Conservation (phyloP, 805 yeast genomes). For the Torulaspora delbrueckii region DNA sequence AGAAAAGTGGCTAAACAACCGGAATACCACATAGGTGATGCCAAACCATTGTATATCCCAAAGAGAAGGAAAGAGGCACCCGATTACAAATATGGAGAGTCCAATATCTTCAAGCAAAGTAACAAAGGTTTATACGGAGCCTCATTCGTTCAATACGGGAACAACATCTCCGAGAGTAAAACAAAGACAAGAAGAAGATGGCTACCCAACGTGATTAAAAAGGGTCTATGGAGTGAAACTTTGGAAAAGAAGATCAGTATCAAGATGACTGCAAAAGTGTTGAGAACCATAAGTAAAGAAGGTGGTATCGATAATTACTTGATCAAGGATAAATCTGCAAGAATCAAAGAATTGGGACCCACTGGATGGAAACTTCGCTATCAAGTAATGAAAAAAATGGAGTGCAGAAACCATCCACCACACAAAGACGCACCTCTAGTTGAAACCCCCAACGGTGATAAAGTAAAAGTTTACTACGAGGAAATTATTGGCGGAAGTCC, state of each 20-base stretch:
- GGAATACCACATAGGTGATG: slow-evolving; percentile 50
- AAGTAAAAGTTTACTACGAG: slow-evolving; percentile 45
- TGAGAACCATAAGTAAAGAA: slow-evolving; percentile 82
- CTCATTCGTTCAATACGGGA: slow-evolving; percentile 68
- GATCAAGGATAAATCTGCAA: slow-evolving; percentile 78
- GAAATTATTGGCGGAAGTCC: slow-evolving; percentile 42
- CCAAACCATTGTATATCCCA: slow-evolving; percentile 46
- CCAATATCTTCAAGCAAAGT: slow-evolving; percentile 73
- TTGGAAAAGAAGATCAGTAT: slow-evolving; percentile 53
- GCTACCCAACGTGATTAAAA: slow-evolving; percentile 73
- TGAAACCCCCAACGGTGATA: slow-evolving; percentile 31
- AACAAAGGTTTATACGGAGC: slow-evolving; percentile 92
- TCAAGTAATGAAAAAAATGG: slow-evolving; percentile 50
- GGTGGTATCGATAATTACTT: slow-evolving; percentile 93
- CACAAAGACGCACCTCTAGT: slow-evolving; percentile 37
- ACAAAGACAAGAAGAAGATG: slow-evolving; percentile 72
- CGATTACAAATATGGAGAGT: slow-evolving; percentile 72
- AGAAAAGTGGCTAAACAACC: slow-evolving; percentile 44
- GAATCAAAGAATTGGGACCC: slow-evolving; percentile 89
- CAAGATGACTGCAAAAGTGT: slow-evolving; percentile 70
- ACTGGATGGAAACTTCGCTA: slow-evolving; percentile 88
- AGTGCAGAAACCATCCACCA: slow-evolving; percentile 38
- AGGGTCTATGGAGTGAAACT: slow-evolving; percentile 80
- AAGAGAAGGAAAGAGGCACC: slow-evolving; percentile 46
- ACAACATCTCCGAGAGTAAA: slow-evolving; percentile 69